phyloP scores from a whole-genome alignment of 257 asterid species.

The Solanum dulcamara region DNA sequence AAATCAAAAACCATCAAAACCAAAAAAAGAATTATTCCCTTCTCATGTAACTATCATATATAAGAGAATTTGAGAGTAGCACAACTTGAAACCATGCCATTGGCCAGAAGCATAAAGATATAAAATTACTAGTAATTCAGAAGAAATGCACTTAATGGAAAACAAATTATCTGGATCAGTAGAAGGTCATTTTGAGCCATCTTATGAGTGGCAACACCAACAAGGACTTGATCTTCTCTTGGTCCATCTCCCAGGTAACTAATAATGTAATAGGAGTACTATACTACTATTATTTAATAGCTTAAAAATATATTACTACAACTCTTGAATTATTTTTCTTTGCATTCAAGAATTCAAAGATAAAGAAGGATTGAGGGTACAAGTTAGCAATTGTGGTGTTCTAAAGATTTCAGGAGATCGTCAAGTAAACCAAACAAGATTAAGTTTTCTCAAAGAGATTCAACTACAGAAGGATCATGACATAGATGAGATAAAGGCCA shows the following conservation, averaged over 20 bases:
- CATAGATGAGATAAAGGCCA: constrained; percentile 24
- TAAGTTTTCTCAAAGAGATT: constrained; percentile 21
- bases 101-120: background rate
- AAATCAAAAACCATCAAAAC: background rate
- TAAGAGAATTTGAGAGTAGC: background rate
- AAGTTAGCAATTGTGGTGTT: constrained; percentile 26
- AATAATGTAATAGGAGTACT: too few species aligned
- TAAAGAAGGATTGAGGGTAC: constrained; percentile 43
- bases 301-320: background rate
- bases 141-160: background rate
- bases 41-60: background rate
- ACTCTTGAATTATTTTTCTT: background rate
- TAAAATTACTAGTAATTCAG: background rate
- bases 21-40: background rate
- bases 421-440: constrained; percentile 5
- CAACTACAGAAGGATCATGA: constrained; percentile 13
- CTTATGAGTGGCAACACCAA: background rate
- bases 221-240: background rate
- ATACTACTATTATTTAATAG: background rate
- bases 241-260: background rate
- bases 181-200: background rate
- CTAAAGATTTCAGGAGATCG: constrained; percentile 37
- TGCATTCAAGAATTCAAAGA: constrained; percentile 33
- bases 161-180: background rate
- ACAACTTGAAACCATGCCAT: background rate